Evolutionary conservation across 148 eudicot species (phyloP), one percentile per base, ranked within the genome.

Genomic region (Arctostaphylos glauca): DNA sequence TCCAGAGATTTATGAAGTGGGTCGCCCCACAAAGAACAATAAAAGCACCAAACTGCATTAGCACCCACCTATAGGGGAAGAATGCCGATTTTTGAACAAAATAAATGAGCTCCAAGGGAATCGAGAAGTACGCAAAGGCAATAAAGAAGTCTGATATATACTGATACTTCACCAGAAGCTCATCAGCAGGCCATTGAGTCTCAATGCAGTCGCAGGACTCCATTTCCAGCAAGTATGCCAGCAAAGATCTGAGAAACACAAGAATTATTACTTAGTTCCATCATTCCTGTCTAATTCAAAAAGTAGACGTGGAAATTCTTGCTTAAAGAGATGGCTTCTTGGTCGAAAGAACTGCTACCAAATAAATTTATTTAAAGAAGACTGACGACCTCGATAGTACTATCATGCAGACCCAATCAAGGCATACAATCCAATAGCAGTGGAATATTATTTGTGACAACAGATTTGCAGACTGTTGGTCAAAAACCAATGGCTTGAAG

Each of bases 11-110:
- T 77, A 95, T 95, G 78, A 95, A 91, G 82, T 95, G 98, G 55
- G 98, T 95, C 15, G 98, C 93, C 72, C 98, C 98, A 85, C 98
- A 95, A 1, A 95, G 90, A 82, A 95, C 90, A 72, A 95, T 95
- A 83, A 95, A 95, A 9, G 98, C 98, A 67, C 98, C 98, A 86
- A 95, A 95, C 85, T 92, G 98, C 90, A 95, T 89, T 9, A 95
- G 93, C 59, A 95, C 97, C 97, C 97, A 93, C 92, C 97, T 88
- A 64, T 95, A 95, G 21, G 98, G 98, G 81, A 95, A 95, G 85
- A 93, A 88, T 3, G 98, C 88, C n/a, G 97, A 92, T 82, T 91
- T 93, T 55, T 93, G 91, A 76, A 95, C 97, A 84, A 95, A 95
- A 89, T 95, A 95, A 41, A 95, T 92, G 44, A 95, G 93, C 89